These are phyloP conservation scores for Sarcomyxa edulis DNA, from an alignment of 768 basidiomycete species.

Conservation along the genomic window DNA sequence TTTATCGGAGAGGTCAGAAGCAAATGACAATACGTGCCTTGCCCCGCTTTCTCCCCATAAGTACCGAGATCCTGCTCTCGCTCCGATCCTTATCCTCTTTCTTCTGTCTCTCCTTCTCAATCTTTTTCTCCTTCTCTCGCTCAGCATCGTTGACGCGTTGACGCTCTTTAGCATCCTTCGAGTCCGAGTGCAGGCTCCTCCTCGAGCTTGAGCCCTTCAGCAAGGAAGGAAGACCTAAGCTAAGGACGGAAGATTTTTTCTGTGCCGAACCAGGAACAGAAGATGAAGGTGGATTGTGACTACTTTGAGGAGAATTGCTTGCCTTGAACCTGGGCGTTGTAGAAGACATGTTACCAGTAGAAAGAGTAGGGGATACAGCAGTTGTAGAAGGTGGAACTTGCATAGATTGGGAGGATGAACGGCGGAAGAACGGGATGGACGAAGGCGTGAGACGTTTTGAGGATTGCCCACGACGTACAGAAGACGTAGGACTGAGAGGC, in stretches of 20 bases:
- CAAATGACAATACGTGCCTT: constrained; percentile 52
- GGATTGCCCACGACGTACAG: constrained; percentile 61
- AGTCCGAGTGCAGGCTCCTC: constrained; percentile 70
- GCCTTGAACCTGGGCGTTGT: constrained; percentile 37
- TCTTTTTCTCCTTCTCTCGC: constrained; percentile 58
- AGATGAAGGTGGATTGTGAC: constrained; percentile 46
- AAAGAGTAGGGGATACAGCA: constrained; percentile 42
- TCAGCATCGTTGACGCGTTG: constrained; percentile 41
- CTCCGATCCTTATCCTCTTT: constrained; percentile 87
- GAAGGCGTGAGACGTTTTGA: constrained; percentile 81
- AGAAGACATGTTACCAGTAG: constrained; percentile 31
- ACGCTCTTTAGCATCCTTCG: constrained; percentile 46
- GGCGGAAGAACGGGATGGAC: constrained; percentile 90
- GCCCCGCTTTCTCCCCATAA: constrained; percentile 87
- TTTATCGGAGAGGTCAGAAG: constrained; percentile 8
- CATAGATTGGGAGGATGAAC: constrained; percentile 87
- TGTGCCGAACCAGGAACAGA: constrained; percentile 55
- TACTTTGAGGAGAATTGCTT: constrained; percentile 47
- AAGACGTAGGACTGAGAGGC: constrained; percentile 70
- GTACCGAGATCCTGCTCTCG: constrained; percentile 81
- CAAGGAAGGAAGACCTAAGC: constrained; percentile 74
- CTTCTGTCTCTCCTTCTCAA: constrained; percentile 48
- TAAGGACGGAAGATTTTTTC: constrained; percentile 81
- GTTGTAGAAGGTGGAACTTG: constrained; percentile 51
- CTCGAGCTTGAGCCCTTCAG: constrained; percentile 81